A percentile compares a stretch with the other conserved stretches of the same genome.
Conservation (phyloP, 139 green algal genomes). For the Chlamydomonas applanata region DNA sequence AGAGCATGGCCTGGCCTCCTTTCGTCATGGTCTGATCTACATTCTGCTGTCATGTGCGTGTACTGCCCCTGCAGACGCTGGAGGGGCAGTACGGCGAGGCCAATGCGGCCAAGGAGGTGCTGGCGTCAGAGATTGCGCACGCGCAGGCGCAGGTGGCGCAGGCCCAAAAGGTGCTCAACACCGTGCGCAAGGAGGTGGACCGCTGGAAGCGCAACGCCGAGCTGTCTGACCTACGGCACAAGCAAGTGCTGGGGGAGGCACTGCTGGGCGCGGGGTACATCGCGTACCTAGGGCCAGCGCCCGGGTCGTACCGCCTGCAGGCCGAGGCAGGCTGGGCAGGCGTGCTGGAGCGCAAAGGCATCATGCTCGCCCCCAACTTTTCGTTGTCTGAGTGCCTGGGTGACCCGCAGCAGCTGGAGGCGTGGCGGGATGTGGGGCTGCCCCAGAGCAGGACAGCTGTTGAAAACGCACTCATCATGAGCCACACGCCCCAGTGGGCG, state of each 20-base stretch:
- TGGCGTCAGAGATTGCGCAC: slow-evolving; percentile 22
- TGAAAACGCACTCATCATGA: slow-evolving; percentile 43
- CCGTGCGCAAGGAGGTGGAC: slow-evolving; percentile 34
- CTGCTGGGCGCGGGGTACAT: slow-evolving; percentile 32
- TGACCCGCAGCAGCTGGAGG: slow-evolving; percentile 16
- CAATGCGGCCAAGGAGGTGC: slow-evolving; percentile 13
- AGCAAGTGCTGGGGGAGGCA: slow-evolving; percentile 36
- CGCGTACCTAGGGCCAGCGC: slow-evolving; percentile 35
- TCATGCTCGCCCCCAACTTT: slow-evolving; percentile 15
- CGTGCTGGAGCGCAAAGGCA: neutral
- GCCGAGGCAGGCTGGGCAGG: slow-evolving; percentile 5
- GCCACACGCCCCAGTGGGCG: slow-evolving; percentile 22
- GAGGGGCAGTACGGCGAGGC: neutral
- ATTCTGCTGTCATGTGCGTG: neutral
- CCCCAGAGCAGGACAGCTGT: slow-evolving; percentile 33
- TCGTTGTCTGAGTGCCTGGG: slow-evolving; percentile 17
- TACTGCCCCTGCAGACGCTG: neutral
- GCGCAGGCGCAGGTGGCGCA: slow-evolving; percentile 32
- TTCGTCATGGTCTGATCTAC: no score
- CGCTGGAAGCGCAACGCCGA: slow-evolving; percentile 26
- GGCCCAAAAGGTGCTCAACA: slow-evolving; percentile 29
- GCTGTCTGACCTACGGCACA: slow-evolving; percentile 23
- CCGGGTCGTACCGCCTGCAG: slow-evolving; percentile 22
- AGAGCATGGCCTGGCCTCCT: no score
- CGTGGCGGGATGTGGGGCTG: slow-evolving; percentile 22